A percentile compares a stretch with the other conserved stretches of the same genome.
phyloP scores from a whole-genome alignment of 495 filamentous ascomycete species.

The Choiromyces venosus region DNA sequence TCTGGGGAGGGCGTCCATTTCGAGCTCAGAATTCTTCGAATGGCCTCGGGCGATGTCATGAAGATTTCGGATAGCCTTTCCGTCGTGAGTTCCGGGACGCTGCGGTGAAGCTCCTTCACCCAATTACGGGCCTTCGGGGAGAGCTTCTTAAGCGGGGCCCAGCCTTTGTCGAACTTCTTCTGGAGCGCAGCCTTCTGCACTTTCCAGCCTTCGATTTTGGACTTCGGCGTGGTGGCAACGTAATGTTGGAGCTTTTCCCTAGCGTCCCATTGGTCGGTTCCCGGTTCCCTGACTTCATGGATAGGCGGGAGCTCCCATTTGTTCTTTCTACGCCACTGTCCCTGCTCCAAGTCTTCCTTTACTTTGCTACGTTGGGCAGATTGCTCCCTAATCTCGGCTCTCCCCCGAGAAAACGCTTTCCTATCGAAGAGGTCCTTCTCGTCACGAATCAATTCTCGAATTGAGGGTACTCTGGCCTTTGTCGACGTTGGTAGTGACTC shows the following conservation, averaged over 20 bases:
- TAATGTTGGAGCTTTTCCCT: conserved; percentile 16
- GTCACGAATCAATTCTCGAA: neutral
- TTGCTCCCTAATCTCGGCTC: neutral
- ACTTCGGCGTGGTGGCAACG: conserved; percentile 11
- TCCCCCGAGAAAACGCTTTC: neutral
- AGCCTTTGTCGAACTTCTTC: conserved; percentile 66
- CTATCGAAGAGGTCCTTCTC: neutral
- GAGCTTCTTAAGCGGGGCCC: conserved; percentile 75
- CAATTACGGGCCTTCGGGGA: conserved; percentile 86
- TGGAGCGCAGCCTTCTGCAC: conserved; percentile 63
- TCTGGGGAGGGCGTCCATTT: conserved; percentile 74
- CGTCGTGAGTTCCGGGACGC: conserved; percentile 75
- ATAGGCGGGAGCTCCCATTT: conserved; percentile 19
- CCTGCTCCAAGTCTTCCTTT: neutral
- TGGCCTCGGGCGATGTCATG: conserved; percentile 75
- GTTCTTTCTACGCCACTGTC: neutral
- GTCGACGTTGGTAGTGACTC: neutral
- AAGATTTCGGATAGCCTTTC: conserved; percentile 70
- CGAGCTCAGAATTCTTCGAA: conserved; percentile 76
- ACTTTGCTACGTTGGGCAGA: neutral
- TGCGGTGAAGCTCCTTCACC: conserved; percentile 69
- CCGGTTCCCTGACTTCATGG: neutral
- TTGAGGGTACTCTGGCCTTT: neutral
- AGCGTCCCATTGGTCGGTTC: conserved; percentile 3
- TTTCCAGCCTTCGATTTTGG: conserved; percentile 55